Evolutionary conservation across 768 basidiomycete genomes (phyloP).

Genomic region (Leccinum olivaceopallidum): DNA sequence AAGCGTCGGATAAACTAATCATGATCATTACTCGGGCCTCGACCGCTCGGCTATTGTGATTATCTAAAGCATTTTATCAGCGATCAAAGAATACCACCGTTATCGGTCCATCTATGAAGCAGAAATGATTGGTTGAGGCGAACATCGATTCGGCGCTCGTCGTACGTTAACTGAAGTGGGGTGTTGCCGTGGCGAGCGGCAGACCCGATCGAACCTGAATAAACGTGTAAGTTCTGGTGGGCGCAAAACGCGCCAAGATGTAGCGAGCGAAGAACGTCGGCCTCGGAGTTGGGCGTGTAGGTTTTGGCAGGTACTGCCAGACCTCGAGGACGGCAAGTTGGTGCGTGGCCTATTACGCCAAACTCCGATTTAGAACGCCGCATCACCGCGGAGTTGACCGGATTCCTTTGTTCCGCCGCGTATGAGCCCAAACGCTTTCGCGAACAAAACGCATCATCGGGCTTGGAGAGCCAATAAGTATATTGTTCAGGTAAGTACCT

Average conservation of each 20-base stretch:
- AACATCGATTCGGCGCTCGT: background rate
- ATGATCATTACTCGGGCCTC: background rate
- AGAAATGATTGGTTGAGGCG: slow-evolving; percentile 6
- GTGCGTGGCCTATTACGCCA: background rate
- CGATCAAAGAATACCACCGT: background rate
- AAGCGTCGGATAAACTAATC: background rate
- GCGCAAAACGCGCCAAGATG: background rate
- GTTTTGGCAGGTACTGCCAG: background rate
- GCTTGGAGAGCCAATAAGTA: background rate
- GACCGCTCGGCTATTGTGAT: background rate
- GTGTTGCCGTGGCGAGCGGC: slow-evolving; percentile 17
- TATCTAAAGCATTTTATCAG: background rate
- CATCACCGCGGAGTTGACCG: background rate
- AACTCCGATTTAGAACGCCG: background rate
- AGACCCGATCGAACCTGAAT: background rate
- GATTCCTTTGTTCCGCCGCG: background rate
- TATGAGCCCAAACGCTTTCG: background rate
- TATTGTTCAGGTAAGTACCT: background rate
- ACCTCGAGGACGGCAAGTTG: background rate
- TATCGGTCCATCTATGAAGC: slow-evolving; percentile 16
- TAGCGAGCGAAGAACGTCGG: background rate
- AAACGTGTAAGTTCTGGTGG: background rate
- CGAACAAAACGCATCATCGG: background rate
- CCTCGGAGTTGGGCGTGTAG: slow-evolving; percentile 5
- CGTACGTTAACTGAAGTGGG: slow-evolving; percentile 2